These are phyloP conservation scores for Pseudocercospora macadamiae DNA, from an alignment of 2,329 filamentous ascomycete species.

Conservation along the genomic window DNA sequence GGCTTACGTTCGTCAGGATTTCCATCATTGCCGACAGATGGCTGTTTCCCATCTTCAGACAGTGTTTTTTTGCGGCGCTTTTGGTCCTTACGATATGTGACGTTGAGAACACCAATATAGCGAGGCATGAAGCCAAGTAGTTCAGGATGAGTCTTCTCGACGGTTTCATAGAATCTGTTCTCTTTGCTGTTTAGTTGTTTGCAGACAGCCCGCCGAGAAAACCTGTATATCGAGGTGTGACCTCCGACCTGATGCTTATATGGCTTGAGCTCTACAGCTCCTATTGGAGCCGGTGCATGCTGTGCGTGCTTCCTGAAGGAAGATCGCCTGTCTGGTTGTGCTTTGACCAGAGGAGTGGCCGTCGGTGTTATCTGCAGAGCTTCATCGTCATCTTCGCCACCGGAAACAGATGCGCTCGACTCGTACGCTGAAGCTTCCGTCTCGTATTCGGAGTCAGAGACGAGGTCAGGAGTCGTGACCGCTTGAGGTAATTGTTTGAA, in stretches of 20 bases:
- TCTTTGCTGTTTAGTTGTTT: slow-evolving; percentile 98
- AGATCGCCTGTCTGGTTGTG: slow-evolving; percentile 28
- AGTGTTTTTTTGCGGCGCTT: slow-evolving; percentile 48
- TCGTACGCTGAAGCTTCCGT: slow-evolving; percentile 51
- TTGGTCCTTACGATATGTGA: slow-evolving; percentile 86
- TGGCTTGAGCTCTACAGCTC: slow-evolving; percentile 92
- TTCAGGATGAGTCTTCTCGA: slow-evolving; percentile 88
- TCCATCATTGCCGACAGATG: slow-evolving; percentile 21
- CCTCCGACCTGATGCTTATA: slow-evolving; percentile 98
- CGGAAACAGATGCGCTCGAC: slow-evolving; percentile 59
- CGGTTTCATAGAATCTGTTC: slow-evolving; percentile 97
- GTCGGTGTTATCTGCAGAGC: slow-evolving; percentile 29
- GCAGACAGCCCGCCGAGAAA: slow-evolving; percentile 92
- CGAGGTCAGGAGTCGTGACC: slow-evolving; percentile 16
- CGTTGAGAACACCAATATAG: slow-evolving; percentile 96
- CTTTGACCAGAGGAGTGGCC: slow-evolving; percentile 36
- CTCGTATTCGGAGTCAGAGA: slow-evolving; percentile 45
- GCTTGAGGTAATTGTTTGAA: slow-evolving; percentile 26
- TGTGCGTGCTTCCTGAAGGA: slow-evolving; percentile 22
- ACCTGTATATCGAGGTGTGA: slow-evolving; percentile 93
- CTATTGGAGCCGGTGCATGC: slow-evolving; percentile 63
- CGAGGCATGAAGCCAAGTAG: slow-evolving; percentile 89
- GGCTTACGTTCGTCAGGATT: slow-evolving; percentile 25
- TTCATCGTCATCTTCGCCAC: slow-evolving; percentile 39
- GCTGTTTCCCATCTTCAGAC: slow-evolving; percentile 38